A percentile compares a stretch with the other conserved stretches of the same genome.
These are phyloP conservation scores for Colletotrichum cordylinicola DNA, from an alignment of 2,329 filamentous ascomycete genomes.

Conservation along the genomic window DNA sequence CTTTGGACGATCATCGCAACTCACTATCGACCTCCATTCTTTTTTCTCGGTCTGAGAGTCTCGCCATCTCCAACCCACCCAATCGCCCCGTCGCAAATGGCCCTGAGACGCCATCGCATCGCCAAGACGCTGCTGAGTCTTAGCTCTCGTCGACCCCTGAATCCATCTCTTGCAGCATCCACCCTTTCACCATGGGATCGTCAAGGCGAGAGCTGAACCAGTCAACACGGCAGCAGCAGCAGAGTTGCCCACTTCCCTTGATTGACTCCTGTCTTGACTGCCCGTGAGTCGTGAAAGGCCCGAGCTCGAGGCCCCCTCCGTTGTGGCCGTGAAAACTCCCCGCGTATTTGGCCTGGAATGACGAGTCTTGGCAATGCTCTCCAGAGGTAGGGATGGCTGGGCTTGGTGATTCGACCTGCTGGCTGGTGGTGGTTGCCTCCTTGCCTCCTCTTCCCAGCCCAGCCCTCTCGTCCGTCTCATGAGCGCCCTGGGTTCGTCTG, in stretches of 20 bases:
- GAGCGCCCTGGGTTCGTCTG: neutral
- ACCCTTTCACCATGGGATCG: neutral
- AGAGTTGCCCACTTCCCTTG: neutral
- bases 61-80: neutral
- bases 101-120: constrained; percentile 14
- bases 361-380: constrained; percentile 5
- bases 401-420: neutral
- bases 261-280: neutral
- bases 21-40: neutral
- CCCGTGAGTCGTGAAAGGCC: constrained; percentile 2
- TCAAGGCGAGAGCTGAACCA: neutral
- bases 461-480: neutral
- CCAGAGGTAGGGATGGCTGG: constrained; percentile 13
- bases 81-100: neutral
- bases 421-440: neutral
- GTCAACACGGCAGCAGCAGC: neutral
- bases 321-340: neutral
- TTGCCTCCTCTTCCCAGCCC: neutral
- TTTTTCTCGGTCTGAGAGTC: neutral
- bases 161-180: neutral
- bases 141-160: constrained; percentile 17
- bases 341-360: constrained; percentile 3
- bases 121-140: constrained; percentile 16
- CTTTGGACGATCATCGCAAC: neutral
- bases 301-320: neutral